These are phyloP conservation scores for Neopestalotiopsis sp. DNA, from an alignment of 2,329 filamentous ascomycete species.

Conservation along the genomic window DNA sequence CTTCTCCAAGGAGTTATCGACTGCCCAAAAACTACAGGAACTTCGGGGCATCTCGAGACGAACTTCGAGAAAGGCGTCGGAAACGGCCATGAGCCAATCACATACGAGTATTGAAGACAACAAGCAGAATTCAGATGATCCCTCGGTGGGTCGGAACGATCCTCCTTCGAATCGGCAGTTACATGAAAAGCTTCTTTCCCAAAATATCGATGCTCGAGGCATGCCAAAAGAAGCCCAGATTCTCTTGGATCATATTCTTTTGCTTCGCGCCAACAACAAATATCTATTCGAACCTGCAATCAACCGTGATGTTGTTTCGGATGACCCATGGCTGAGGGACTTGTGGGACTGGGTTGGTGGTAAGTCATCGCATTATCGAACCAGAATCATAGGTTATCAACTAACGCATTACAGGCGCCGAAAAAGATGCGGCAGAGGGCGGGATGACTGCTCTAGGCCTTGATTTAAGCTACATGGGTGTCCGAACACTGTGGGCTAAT, in stretches of 20 bases:
- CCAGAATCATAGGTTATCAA: not conserved
- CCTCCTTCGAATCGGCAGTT: constrained; percentile 57
- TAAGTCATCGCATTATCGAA: constrained; percentile 38
- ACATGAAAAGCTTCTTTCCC: constrained; percentile 59
- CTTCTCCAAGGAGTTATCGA: constrained; percentile 46
- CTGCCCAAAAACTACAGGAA: constrained; percentile 54
- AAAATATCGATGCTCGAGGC: constrained; percentile 48
- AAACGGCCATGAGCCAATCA: constrained; percentile 22
- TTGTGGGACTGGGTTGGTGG: constrained; percentile 80
- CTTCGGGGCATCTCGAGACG: constrained; percentile 45
- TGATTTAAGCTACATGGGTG: constrained; percentile 78
- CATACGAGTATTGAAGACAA: constrained; percentile 27
- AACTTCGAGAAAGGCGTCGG: constrained; percentile 21
- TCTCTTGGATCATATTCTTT: constrained; percentile 61
- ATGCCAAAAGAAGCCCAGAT: constrained; percentile 57
- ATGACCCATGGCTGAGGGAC: constrained; percentile 77
- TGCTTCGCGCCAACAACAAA: constrained; percentile 63
- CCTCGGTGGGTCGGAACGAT: constrained; percentile 41
- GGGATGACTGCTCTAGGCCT: constrained; percentile 73
- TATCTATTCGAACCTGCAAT: constrained; percentile 68
- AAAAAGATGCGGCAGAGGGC: constrained; percentile 66
- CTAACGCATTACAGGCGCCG: constrained; percentile 54
- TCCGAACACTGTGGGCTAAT: constrained; percentile 74
- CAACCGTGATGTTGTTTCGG: constrained; percentile 71
- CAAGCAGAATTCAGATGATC: constrained; percentile 39